Conservation (phyloP, 2,329 filamentous ascomycete species). For the Trichoderma atroviride region DNA sequence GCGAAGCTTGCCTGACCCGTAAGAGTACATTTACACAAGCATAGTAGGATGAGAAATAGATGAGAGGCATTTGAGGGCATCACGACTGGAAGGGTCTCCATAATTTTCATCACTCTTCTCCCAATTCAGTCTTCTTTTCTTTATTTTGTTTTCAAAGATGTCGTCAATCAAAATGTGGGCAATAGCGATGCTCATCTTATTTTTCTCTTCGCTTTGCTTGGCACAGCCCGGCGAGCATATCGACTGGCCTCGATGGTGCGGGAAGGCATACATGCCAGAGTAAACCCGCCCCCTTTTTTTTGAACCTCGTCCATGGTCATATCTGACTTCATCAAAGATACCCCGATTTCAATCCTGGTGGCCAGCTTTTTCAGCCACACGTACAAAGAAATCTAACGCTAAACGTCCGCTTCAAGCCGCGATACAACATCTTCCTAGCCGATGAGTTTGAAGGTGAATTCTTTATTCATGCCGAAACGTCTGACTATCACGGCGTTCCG, state of each 20-base stretch:
- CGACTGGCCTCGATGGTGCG: constrained; percentile 52
- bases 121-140: no score
- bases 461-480: constrained; percentile 48
- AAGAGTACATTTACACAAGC: no score
- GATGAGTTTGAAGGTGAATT: constrained; percentile 47
- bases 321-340: constrained; percentile 33
- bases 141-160: neutral
- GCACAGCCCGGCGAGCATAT: constrained; percentile 43
- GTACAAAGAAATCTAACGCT: constrained; percentile 40
- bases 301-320: neutral
- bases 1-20: neutral
- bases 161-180: neutral
- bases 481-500: constrained; percentile 44
- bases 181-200: neutral
- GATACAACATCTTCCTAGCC: constrained; percentile 51
- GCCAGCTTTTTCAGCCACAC: constrained; percentile 44
- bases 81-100: neutral
- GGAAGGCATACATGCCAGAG: constrained; percentile 50
- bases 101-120: no score
- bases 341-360: constrained; percentile 50
- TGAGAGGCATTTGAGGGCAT: neutral
- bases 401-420: constrained; percentile 48
- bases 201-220: neutral
- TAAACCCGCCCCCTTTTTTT: constrained; percentile 30
- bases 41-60: neutral